A percentile compares a stretch with the other conserved stretches of the same genome.
These are phyloP conservation scores for Capsella bursapastoris DNA, from an alignment of 345 rosid species.

Conservation along the genomic window DNA sequence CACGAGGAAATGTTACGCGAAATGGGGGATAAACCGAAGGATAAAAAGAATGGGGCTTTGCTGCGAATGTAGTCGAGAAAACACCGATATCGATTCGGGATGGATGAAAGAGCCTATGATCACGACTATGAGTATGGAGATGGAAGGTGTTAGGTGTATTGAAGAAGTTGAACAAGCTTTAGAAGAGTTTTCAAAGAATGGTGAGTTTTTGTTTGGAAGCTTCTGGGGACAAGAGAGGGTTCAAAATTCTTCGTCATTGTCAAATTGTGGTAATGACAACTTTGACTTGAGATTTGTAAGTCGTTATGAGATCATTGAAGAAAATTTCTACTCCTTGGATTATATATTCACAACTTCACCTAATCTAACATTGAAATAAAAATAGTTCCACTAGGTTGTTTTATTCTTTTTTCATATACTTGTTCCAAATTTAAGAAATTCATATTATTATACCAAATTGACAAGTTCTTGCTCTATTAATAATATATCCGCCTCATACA, in stretches of 20 bases:
- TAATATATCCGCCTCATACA: background rate
- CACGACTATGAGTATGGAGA: slow-evolving; percentile 28
- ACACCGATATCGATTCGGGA: slow-evolving; percentile 19
- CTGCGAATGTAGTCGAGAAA: slow-evolving; percentile 21
- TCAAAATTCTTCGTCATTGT: slow-evolving; percentile 39
- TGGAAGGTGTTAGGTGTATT: slow-evolving; percentile 51
- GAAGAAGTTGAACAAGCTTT: slow-evolving; percentile 65
- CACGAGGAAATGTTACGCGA: slow-evolving; percentile 53
- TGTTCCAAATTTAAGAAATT: slow-evolving; percentile 4
- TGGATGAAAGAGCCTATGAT: slow-evolving; percentile 32
- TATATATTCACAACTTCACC: slow-evolving; percentile 31
- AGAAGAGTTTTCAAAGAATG: slow-evolving; percentile 58
- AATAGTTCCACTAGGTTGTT: background rate
- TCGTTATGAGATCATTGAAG: slow-evolving; percentile 51
- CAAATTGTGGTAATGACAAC: slow-evolving; percentile 38
- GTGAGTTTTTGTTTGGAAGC: slow-evolving; percentile 90
- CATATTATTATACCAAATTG: background rate
- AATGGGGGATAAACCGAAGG: slow-evolving; percentile 50
- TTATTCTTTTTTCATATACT: background rate
- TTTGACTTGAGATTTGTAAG: slow-evolving; percentile 47
- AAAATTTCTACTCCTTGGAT: slow-evolving; percentile 42
- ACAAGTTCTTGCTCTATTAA: slow-evolving; percentile 1
- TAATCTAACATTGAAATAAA: background rate
- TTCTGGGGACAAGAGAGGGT: slow-evolving; percentile 67
- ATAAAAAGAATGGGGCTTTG: slow-evolving; percentile 29